Conservation (phyloP, 2,329 filamentous ascomycete species). For the Botrytis galanthina region DNA sequence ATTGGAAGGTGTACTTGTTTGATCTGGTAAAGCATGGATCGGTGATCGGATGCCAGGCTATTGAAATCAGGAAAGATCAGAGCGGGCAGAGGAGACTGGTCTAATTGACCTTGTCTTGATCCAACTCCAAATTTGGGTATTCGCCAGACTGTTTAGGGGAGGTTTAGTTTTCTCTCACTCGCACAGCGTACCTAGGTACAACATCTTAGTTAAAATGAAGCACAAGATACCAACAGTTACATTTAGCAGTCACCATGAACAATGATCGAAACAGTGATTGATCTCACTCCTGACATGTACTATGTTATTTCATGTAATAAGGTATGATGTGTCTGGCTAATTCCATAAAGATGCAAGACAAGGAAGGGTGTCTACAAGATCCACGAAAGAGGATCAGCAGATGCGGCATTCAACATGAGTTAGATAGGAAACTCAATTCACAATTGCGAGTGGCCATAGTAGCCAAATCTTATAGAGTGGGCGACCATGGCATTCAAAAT, state of each 20-base stretch:
- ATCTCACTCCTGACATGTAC: not conserved
- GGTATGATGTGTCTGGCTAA: not conserved
- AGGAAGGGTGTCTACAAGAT: not conserved
- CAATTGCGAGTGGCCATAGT: not conserved
- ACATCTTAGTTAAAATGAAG: not conserved
- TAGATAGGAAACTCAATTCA: not conserved
- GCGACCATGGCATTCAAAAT: not conserved
- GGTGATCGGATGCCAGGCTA: not conserved
- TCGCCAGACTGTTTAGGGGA: not conserved
- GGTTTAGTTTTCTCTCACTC: not conserved
- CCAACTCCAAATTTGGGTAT: not conserved
- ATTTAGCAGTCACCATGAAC: not conserved
- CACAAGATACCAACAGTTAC: conserved; percentile 2
- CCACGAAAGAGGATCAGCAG: not conserved
- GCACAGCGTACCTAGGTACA: not conserved
- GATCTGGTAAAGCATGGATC: not conserved
- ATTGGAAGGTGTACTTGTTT: conserved; percentile 10
- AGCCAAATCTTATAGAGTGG: not conserved
- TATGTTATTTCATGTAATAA: not conserved
- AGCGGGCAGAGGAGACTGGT: not conserved
- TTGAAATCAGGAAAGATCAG: not conserved
- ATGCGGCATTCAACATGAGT: not conserved
- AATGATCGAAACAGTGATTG: not conserved
- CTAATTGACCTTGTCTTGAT: not conserved
- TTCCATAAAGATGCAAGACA: not conserved